Conservation (phyloP, 148 eudicot genomes). For the Arbutus unedo region DNA sequence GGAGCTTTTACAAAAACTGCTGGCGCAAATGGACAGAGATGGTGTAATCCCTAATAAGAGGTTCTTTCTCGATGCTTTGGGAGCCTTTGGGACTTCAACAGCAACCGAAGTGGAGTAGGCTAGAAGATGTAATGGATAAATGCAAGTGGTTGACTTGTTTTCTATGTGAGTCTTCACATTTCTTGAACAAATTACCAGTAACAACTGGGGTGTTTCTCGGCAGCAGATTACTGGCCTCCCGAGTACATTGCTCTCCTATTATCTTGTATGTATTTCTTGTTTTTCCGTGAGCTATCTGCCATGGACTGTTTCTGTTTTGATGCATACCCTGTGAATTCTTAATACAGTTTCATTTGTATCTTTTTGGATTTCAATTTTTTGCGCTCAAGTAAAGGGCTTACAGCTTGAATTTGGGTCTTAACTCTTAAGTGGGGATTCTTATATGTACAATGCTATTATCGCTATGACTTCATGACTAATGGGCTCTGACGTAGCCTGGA, state of each 20-base stretch:
- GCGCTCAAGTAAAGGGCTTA: neutral
- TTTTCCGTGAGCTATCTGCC: neutral
- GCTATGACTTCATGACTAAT: neutral
- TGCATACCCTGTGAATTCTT: constrained; percentile 2
- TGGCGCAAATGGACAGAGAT: constrained; percentile 67
- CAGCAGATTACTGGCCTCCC: neutral
- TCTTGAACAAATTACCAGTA: neutral
- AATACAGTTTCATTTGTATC: neutral
- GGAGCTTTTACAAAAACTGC: constrained; percentile 58
- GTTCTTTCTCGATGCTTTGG: constrained; percentile 77
- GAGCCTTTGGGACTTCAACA: constrained; percentile 59
- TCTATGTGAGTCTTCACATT: neutral
- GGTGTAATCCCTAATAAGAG: constrained; percentile 50
- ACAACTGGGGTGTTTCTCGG: neutral
- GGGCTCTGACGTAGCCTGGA: neutral
- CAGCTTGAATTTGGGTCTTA: neutral
- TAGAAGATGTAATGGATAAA: constrained; percentile 13
- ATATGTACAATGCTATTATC: neutral
- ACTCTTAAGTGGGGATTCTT: neutral
- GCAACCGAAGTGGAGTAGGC: constrained; percentile 17
- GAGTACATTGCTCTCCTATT: neutral
- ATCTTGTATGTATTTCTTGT: neutral
- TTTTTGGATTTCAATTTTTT: neutral
- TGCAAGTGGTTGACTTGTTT: neutral
- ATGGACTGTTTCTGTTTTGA: neutral